Conservation (phyloP, 805 yeast genomes). For the Spathaspora sp. region DNA sequence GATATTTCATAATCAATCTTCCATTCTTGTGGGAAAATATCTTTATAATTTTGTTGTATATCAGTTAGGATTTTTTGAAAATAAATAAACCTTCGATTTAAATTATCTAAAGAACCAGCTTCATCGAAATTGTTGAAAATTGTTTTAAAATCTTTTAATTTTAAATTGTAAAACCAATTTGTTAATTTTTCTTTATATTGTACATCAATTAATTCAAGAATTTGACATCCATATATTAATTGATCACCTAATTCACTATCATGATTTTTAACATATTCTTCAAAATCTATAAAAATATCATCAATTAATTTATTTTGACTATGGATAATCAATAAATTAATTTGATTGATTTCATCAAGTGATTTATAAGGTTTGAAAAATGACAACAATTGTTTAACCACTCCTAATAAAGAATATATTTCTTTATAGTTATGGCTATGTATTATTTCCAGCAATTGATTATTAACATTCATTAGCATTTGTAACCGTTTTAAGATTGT, state of each 20-base stretch:
- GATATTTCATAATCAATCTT: slow-evolving; percentile 60
- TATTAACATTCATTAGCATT: slow-evolving; percentile 76
- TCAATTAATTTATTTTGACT: slow-evolving; percentile 61
- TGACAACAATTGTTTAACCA: slow-evolving; percentile 66
- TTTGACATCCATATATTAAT: slow-evolving; percentile 62
- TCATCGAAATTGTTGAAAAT: slow-evolving; percentile 82
- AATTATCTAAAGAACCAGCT: slow-evolving; percentile 90
- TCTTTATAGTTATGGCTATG: slow-evolving; percentile 48
- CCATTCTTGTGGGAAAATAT: slow-evolving; percentile 72
- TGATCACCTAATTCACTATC: slow-evolving; percentile 22
- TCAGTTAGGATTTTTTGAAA: slow-evolving; percentile 66
- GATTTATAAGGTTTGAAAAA: slow-evolving; percentile 80
- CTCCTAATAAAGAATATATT: slow-evolving; percentile 59
- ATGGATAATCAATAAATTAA: slow-evolving; percentile 56
- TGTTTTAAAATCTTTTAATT: slow-evolving; percentile 67
- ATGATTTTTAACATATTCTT: slow-evolving; percentile 34
- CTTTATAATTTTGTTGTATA: slow-evolving; percentile 49
- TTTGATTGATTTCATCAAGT: slow-evolving; percentile 70
- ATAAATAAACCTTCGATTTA: slow-evolving; percentile 76
- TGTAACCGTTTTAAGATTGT: slow-evolving; percentile 82
- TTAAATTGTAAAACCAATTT: slow-evolving; percentile 68
- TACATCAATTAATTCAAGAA: slow-evolving; percentile 62
- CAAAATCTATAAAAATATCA: slow-evolving; percentile 73
- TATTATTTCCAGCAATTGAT: slow-evolving; percentile 49
- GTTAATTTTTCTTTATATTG: slow-evolving; percentile 56